phyloP scores from a whole-genome alignment of 441 rosid species.

The Mallotus japonicus region DNA sequence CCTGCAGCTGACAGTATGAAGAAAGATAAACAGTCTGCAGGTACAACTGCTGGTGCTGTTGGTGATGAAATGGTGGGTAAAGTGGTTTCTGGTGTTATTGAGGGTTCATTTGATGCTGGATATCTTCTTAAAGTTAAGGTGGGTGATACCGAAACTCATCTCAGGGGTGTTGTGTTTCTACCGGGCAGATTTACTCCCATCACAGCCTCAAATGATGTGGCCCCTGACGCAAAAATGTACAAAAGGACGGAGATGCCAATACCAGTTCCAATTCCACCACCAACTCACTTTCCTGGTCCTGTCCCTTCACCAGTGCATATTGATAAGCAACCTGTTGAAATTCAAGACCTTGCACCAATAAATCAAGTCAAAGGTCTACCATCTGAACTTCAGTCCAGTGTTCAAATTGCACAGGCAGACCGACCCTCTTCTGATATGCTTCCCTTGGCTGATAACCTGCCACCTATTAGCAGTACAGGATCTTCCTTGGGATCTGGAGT shows the following conservation, averaged over 20 bases:
- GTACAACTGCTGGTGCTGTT: constrained; percentile 19
- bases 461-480: constrained; percentile 19
- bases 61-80: constrained; percentile 53
- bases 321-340: constrained; percentile 37
- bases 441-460: constrained; percentile 32
- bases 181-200: constrained; percentile 51
- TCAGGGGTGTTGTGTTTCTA: constrained; percentile 67
- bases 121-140: constrained; percentile 65
- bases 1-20: constrained; percentile 32
- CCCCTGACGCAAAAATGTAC: constrained; percentile 63
- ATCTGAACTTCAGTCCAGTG: constrained; percentile 25
- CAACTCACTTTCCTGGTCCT: constrained; percentile 18
- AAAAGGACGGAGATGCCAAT: constrained; percentile 44
- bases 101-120: constrained; percentile 71
- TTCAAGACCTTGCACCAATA: constrained; percentile 23
- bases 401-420: constrained; percentile 26
- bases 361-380: constrained; percentile 27
- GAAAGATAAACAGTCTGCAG: constrained; percentile 33
- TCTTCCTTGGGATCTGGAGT: constrained; percentile 24
- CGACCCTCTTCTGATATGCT: constrained; percentile 30
- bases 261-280: constrained; percentile 35
- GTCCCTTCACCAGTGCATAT: constrained; percentile 26
- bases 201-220: constrained; percentile 64
- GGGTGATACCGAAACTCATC: constrained; percentile 44
- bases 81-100: constrained; percentile 62